Base-by-base conservation (phyloP, 805 yeast species). In the Wickerhamiella lipophila region DNA sequence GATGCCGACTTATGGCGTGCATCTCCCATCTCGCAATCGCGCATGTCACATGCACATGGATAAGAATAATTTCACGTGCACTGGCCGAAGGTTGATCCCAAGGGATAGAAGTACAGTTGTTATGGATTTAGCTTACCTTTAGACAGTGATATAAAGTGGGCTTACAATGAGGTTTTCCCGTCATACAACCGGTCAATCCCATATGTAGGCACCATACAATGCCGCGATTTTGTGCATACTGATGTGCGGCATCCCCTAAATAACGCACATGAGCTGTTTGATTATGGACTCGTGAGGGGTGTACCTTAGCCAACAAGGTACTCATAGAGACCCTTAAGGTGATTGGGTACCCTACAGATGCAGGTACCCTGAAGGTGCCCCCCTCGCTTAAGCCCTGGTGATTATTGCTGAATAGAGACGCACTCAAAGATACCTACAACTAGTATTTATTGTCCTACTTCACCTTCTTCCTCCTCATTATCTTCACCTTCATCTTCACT, bases 11-110 rank as follows among this genome's bases (percentile, higher is more conserved):
- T 32, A 32, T 32, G 8, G n/a, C 38, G 6, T 16, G 19, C 38
- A 32, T 32, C 19, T 32, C 38, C 9, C 38, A 32, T 32, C 19
- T 32, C 38, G 38, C 38, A 32, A 32, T 32, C 38, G 38, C 38
- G 38, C 38, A n/a, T 32, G 38, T 19, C 19, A 11, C 19, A 32
- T 32, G 38, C 38, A 32, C 19, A n/a, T 3, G 38, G 15, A 32
- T 15, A 13, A n/a, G 21, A 7, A 32, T 16, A 32, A 32, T 16
- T 19, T 32, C 38, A 32, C 38, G 38, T 32, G 38, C 38, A 15
- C 19, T 32, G 21, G 38, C 19, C 21, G 6, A n/a, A 32, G 18
- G 6, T 6, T 11, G 38, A 23, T 23, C 26, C 8, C 26, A 23
- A n/a, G 21, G 19, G 15, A 32, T n/a, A 32, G 19, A 6, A 25